Base-by-base conservation (phyloP, 352 stramenopile species). In the Phytophthora brassicae region DNA sequence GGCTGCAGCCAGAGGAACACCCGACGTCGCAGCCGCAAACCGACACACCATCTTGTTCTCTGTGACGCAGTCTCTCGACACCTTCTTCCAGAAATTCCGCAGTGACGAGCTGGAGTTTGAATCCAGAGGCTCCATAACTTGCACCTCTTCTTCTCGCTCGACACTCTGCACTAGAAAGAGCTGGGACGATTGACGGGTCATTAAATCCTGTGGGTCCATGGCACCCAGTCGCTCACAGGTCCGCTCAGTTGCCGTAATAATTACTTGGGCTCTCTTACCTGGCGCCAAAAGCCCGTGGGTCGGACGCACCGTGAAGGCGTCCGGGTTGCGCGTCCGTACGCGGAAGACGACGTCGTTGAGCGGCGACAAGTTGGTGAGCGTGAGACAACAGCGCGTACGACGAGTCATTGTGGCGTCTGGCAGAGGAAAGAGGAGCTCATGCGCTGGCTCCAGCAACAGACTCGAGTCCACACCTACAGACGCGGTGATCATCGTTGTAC, bases 301-400 rank as follows among this genome's bases (percentile, higher is more conserved):
- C 7, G 85, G 85, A 47, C 77, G 82, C 41, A 94, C 85, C 19
- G 74, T 79, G 60, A 94, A 94, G 43, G 85, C 85, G 28, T 90
- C 68, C 46, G 81, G 75, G 63, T 89, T 84, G 61, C 81, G 89
- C 35, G 85, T 94, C 59, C 83, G 81, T 24, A 94, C 67, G 42
- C 89, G 88, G 60, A 89, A 92, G 11, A 91, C 68, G 14, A 89
- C 67, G 56, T 75, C 70, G 48, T 86, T 81, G n/a, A 54, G 46
- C 20, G 53, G 41, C 47, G 85, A 91, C 41, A 92, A 71, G 61
- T 92, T 94, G 46, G 64, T 77, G n/a, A 93, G 75, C 60, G 62
- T 72, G 36, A 90, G 53, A 36, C n/a, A 56, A 35, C 60, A 71
- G 26, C 60, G 52, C n/a, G 64, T 48, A 9, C 57, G 63, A 17